Base-by-base conservation (phyloP, 2,329 filamentous ascomycete species). In the Teratosphaeria nubilosa region DNA sequence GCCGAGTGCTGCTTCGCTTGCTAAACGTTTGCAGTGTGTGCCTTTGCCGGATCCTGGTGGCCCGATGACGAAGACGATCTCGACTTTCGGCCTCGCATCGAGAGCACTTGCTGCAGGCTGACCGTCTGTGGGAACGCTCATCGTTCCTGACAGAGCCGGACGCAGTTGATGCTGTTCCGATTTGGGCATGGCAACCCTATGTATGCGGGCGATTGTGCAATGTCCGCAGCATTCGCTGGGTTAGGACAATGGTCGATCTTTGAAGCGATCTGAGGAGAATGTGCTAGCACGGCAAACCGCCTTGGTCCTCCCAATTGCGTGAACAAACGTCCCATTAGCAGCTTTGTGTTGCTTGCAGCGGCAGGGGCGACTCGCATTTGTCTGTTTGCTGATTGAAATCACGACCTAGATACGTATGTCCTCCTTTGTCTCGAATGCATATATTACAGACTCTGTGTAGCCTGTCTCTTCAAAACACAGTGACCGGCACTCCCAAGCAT, bases 21-120 rank as follows among this genome's bases (percentile, higher is more conserved):
- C 54, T 6, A 59, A 24, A 24, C 55, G 54, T n/a, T 51, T 54
- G 59, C 69, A 71, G 5, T 71, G 62, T 1, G 69, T 72, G 13
- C 70, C 69, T 65, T 73, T 72, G 16, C 71, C 69, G 27, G 69
- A 64, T 30, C 68, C 69, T 20, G 70, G 72, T 27, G 65, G 60
- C 13, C 69, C 70, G 61, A 60, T 16, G 45, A 63, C 56, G 58
- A 56, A 56, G 51, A 57, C 56, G 50, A 60, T 14, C 13, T 48
- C 41, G 20, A 22, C 16, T 22, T 48, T 48, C 9, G 41, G 41
- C 41, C 20, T 30, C 25, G 16, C 16, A 5, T 27, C 22, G 41
- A 3, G 5, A 20, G 16, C 20, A 30, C 1, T 48, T 16, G 41
- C 41, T 22, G 41, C 20, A 48, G 41, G 10, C n/a, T 48, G n/a